Conservation (phyloP, 495 filamentous ascomycete species). For the Penicillium bialowiezense region DNA sequence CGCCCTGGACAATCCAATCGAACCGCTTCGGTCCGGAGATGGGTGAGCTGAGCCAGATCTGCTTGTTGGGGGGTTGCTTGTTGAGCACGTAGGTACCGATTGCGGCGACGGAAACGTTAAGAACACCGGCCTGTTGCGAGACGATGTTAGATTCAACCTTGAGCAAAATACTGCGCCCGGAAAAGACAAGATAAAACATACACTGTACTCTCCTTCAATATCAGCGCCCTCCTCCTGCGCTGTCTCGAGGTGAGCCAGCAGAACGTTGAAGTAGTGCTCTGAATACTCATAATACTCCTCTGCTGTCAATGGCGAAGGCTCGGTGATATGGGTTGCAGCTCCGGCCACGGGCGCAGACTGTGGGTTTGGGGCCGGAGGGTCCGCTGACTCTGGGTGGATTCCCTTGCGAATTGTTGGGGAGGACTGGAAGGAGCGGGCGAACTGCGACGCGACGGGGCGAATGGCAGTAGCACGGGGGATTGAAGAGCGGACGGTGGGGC, state of each 20-base stretch:
- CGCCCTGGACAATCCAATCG: constrained; percentile 74
- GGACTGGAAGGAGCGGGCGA: constrained; percentile 27
- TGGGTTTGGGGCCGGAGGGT: constrained; percentile 39
- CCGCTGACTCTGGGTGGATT: constrained; percentile 38
- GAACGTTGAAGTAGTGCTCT: constrained; percentile 48
- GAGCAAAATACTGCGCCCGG: too few relatives aligned
- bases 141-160: too few relatives aligned
- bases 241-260: constrained; percentile 45
- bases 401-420: constrained; percentile 35
- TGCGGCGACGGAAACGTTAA: constrained; percentile 65
- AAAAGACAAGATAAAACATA: constrained; percentile 25
- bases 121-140: constrained; percentile 66
- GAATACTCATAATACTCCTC: constrained; percentile 48
- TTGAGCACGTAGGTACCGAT: constrained; percentile 87
- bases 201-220: constrained; percentile 57
- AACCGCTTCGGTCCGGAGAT: constrained; percentile 89
- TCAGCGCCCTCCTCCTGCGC: constrained; percentile 45
- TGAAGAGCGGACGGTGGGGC: constrained; percentile 27
- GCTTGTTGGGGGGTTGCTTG: constrained; percentile 96
- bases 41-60: constrained; percentile 95
- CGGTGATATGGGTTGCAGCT: constrained; percentile 33
- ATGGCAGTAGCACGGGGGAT: constrained; percentile 15
- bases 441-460: constrained; percentile 12
- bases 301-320: constrained; percentile 39
- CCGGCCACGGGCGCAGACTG: constrained; percentile 33